Base-by-base conservation (phyloP, 192 early-diverging fungal species). In the Coemansia sp. region DNA sequence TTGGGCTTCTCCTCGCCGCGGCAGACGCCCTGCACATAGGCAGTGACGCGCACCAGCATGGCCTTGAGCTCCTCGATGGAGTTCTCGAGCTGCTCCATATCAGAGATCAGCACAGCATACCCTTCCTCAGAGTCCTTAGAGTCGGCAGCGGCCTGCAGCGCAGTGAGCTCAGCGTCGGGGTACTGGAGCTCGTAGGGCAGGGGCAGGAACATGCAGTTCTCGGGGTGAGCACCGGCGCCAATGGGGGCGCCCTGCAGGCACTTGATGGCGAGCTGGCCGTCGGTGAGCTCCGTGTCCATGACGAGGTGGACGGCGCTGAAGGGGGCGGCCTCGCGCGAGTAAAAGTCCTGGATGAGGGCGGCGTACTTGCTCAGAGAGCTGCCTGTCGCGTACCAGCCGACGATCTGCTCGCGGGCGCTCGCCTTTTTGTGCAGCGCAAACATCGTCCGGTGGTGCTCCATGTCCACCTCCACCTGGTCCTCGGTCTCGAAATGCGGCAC, bases 321-420 rank as follows among this genome's bases (percentile, higher is more conserved):
- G 17, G 93, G 91, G 8, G 88, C 84, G 17, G 88, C 88, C 73
- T 95, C 94, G 59, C 86, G 89, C 41, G 90, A 86, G 72, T 90
- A 90, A 85, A 91, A 88, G 82, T 95, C 83, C 84, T 92, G 92
- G 59, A 92, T 87, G 61, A 91, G 81, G 62, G 91, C 87, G 14
- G 88, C 86, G 69, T 89, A 88, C 67, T 87, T 85, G 81, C 88
- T 88, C 70, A 93, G 83, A 70, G 80, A 57, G 34, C 73, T 70
- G 27, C 91, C 91, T 10, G 91, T 90, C 13, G 90, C 88, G 61
- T 97, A 98, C 96, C 96, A 98, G 48, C 96, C 96, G 57, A 98
- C 88, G 68, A 97, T 90, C 53, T 91, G 86, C 75, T 98, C 96
- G 67, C 92, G 91, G 17, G 92, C 81, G 73, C 95, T 94, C 19